Evolutionary conservation across 345 rosid species (phyloP), one percentile per base, ranked within the genome.

Genomic region (Microcos paniculata): DNA sequence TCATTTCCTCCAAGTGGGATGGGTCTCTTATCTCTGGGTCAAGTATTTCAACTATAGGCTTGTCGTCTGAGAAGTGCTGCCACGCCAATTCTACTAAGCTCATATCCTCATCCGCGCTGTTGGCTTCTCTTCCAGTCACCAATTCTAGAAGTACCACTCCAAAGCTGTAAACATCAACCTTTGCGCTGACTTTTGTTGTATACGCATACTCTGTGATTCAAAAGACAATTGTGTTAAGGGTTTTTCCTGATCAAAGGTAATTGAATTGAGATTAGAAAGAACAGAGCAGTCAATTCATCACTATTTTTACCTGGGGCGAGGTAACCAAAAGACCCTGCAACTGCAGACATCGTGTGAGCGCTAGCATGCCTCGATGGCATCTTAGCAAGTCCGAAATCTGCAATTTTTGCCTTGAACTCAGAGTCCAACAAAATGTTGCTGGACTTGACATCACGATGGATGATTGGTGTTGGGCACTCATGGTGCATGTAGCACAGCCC

Each of bases 81-180:
- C 99, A 90, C 3, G 97, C 90, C 98, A 96, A 91, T 53, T 93
- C 92, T n/a, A 95, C 94, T n/a, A 95, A 90, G 85, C 84, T 86
- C 1, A 83, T 78, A 46, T 89, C 70, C 74, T 95, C 98, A 62
- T 89, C 93, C 35, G 92, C 93, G 1, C 38, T 58, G 24, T 85
- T 79, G 35, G 98, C 82, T 82, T 86, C 92, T 81, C 82, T 89
- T 77, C 98, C 99, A 0, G 99, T 90, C 70, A 82, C 93, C 81
- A 95, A 73, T 82, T 95, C 99, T 42, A 95, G 87, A 8, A 93
- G 89, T 14, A 95, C 99, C 14, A 90, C 99, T 4, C 98, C 98
- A 8, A 95, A 93, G 85, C 99, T 95, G 77, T 89, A 95, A 24
- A 95, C 90, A 35, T 93, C 98, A 9, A 91, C 84, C 85, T 90